A percentile compares a stretch with the other conserved stretches of the same genome.
Conservation (phyloP, 2,329 filamentous ascomycete species). For the Scopulariopsis brevicaulis region DNA sequence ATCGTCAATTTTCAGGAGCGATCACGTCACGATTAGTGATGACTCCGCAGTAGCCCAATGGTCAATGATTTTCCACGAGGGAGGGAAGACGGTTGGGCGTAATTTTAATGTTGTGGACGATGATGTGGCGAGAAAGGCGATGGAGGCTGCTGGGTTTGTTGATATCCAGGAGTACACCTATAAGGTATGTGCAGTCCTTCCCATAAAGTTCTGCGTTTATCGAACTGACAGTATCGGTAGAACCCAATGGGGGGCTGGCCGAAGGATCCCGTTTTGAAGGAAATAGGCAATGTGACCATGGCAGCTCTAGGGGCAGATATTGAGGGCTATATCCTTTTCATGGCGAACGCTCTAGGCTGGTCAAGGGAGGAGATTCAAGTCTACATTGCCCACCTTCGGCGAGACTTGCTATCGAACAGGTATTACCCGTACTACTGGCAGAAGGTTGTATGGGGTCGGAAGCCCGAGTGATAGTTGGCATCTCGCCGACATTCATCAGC, state of each 20-base stretch:
- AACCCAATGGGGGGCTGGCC: constrained; percentile 12
- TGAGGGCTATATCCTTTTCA: constrained; percentile 9
- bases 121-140: constrained; percentile 8
- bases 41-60: constrained; percentile 15
- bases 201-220: background rate
- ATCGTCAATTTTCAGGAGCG: constrained; percentile 23
- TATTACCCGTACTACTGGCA: constrained; percentile 14
- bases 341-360: constrained; percentile 10
- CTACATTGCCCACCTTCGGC: constrained; percentile 7
- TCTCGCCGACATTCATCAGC: background rate
- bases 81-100: constrained; percentile 16
- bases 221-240: background rate
- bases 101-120: constrained; percentile 15
- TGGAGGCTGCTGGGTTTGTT: constrained; percentile 14
- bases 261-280: constrained; percentile 11
- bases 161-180: constrained; percentile 1
- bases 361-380: constrained; percentile 8
- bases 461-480: background rate
- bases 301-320: constrained; percentile 9
- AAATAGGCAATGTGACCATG: constrained; percentile 10
- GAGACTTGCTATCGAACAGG: constrained; percentile 4
- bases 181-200: constrained; percentile 4
- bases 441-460: background rate
- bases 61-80: constrained; percentile 15
- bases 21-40: constrained; percentile 16